Evolutionary conservation across 345 rosid species (phyloP), one percentile per base, ranked within the genome.

Genomic region (Salix dunnii): DNA sequence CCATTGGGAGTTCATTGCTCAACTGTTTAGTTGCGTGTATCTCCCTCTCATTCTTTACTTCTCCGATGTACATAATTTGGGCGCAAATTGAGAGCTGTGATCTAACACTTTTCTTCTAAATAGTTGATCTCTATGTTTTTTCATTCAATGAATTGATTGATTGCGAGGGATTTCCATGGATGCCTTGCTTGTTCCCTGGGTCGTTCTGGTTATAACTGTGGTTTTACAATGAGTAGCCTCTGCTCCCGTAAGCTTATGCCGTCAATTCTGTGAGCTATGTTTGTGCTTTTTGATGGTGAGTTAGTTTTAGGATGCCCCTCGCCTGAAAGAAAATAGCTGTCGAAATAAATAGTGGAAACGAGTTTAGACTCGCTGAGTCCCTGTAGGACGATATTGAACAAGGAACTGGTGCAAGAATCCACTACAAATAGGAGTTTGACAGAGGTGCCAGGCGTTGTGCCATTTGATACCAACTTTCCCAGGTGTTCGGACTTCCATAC

Each of bases 11-110:
- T 76, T 68, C 48, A 48, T 77, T 72, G 76, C 74, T 82, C 76
- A 62, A 28, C 68, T 61, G 4, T 20, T 43, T 78, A 66, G 76
- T 67, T 61, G 36, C 76, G 23, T 46, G 23, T 20, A 51, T 58
- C 42, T n/a, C 17, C 25, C 21, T 23, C 78, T 35, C 20, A 43
- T 64, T 70, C 53, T 78, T 72, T 72, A 30, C 40, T 36, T 68
- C 55, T 78, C 35, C 62, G 5, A 13, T 85, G 85, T 83, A 79
- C 70, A 87, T 83, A 84, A 46, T 69, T 36, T 67, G 68, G 23
- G 40, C 35, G 13, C 17, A 7, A 38, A 38, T 46, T 69, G 51
- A 66, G 76, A 69, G 68, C 27, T 43, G 33, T 42, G 40, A n/a
- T 40, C 20, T 71, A 70, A 31, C 76, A 55, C 67, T 66, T 7